phyloP scores from a whole-genome alignment of 768 basidiomycete genomes.

The Paxillus ammoniavirescens region DNA sequence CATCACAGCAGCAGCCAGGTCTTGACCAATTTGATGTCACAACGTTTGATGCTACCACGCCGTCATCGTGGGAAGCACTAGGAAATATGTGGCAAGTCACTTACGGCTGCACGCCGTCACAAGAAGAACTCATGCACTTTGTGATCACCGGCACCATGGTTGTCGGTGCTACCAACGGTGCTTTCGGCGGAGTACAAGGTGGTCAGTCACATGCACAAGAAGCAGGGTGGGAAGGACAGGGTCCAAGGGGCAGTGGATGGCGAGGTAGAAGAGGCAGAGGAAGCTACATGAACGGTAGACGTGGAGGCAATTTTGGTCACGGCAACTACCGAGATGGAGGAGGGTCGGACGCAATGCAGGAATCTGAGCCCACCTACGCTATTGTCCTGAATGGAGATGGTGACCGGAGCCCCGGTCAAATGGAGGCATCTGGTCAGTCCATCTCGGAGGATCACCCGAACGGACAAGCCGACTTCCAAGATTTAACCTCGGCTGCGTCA shows the following conservation, averaged over 20 bases:
- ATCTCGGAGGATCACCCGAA: not conserved
- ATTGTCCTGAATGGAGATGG: slow-evolving; percentile 55
- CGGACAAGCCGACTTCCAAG: not conserved
- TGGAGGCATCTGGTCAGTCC: slow-evolving; percentile 1
- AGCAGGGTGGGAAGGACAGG: slow-evolving; percentile 29
- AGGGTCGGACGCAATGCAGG: slow-evolving; percentile 27
- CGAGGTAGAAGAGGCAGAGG: slow-evolving; percentile 40
- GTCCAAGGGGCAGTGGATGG: slow-evolving; percentile 37
- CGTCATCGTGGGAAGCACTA: slow-evolving; percentile 78
- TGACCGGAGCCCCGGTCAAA: slow-evolving; percentile 12
- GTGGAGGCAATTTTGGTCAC: slow-evolving; percentile 31
- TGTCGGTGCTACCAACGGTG: slow-evolving; percentile 14
- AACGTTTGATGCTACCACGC: slow-evolving; percentile 70
- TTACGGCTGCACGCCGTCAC: slow-evolving; percentile 64
- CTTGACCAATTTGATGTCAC: slow-evolving; percentile 69
- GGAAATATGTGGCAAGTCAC: slow-evolving; percentile 76
- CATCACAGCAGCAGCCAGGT: slow-evolving; percentile 41
- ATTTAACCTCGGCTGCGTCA: not conserved
- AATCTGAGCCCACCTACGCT: slow-evolving; percentile 49
- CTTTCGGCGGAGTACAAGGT: slow-evolving; percentile 17
- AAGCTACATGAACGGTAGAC: slow-evolving; percentile 32
- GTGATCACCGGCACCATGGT: slow-evolving; percentile 44
- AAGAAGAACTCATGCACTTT: slow-evolving; percentile 77
- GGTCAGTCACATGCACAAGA: slow-evolving; percentile 27
- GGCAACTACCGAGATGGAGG: slow-evolving; percentile 49